phyloP scores from a whole-genome alignment of 805 yeast genomes.

The Candida boleticola region DNA sequence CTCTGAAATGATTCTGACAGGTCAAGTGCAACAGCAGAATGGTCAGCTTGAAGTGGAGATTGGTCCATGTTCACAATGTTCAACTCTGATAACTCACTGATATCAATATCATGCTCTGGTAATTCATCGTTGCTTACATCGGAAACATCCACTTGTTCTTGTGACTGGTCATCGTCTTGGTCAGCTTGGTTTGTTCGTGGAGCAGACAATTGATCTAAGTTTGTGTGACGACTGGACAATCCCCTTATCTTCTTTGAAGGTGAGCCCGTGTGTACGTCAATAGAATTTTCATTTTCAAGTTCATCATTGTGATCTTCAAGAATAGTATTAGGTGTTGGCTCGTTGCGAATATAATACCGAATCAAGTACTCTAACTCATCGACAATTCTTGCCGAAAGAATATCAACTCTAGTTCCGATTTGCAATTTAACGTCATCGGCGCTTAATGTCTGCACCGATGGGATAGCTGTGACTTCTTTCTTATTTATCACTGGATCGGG shows the following conservation, averaged over 20 bases:
- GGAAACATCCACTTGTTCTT: not conserved
- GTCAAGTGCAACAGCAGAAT: constrained; percentile 4
- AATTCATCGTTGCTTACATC: constrained; percentile 7
- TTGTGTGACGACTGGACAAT: too few species aligned
- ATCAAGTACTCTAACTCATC: constrained; percentile 63
- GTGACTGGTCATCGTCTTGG: not conserved
- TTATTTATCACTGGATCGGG: not conserved
- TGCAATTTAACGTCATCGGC: constrained; percentile 12
- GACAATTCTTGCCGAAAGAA: constrained; percentile 67
- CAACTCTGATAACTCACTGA: constrained; percentile 38
- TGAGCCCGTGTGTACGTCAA: not conserved
- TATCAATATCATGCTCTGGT: constrained; percentile 21
- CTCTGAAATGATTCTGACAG: constrained; percentile 29
- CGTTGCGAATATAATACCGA: constrained; percentile 37
- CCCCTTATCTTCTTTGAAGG: constrained; percentile 1
- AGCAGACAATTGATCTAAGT: not conserved
- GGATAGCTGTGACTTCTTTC: not conserved
- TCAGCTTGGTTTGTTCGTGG: not conserved
- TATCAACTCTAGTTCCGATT: constrained; percentile 48
- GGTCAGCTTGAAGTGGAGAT: not conserved
- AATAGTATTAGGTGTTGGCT: constrained; percentile 9
- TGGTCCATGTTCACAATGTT: constrained; percentile 35
- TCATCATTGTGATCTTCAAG: constrained; percentile 4
- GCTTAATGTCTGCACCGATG: not conserved
- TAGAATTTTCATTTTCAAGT: constrained; percentile 6